phyloP scores from a whole-genome alignment of 2,329 filamentous ascomycete genomes.

The Akanthomyces uredinophilus region DNA sequence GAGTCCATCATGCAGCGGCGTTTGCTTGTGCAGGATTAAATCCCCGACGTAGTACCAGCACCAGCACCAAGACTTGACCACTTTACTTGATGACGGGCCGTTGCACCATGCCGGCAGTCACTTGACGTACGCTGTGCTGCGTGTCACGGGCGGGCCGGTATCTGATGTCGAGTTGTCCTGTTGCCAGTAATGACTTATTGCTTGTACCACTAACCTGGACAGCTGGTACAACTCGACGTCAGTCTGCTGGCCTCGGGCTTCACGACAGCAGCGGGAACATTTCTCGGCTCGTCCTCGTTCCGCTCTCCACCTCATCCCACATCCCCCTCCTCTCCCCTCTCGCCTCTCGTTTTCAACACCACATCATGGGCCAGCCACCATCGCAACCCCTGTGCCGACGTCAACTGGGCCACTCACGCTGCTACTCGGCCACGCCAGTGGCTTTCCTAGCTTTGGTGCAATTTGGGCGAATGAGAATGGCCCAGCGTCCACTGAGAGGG shows the following conservation, averaged over 20 bases:
- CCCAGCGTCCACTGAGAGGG: not conserved
- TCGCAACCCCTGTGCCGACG: not conserved
- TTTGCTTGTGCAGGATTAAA: no score
- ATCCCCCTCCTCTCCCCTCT: not conserved
- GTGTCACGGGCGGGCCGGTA: not conserved
- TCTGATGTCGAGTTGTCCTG: not conserved
- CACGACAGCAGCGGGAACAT: not conserved
- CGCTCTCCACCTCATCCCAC: not conserved
- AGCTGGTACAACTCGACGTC: not conserved
- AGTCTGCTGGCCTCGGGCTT: not conserved
- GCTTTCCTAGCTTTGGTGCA: not conserved
- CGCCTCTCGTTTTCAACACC: not conserved
- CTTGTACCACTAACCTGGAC: not conserved
- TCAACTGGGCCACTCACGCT: not conserved
- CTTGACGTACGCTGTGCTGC: constrained; percentile 2
- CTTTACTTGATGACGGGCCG: constrained; percentile 2
- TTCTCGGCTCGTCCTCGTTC: not conserved
- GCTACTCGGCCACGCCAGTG: not conserved
- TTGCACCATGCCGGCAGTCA: not conserved
- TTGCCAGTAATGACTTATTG: not conserved
- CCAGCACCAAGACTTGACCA: no score
- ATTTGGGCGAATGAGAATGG: not conserved
- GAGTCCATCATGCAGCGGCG: no score
- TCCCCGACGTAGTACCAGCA: no score
- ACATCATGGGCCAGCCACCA: constrained; percentile 3